Base-by-base conservation (phyloP, 2,329 filamentous ascomycete genomes). In the Escovopsis weberi region DNA sequence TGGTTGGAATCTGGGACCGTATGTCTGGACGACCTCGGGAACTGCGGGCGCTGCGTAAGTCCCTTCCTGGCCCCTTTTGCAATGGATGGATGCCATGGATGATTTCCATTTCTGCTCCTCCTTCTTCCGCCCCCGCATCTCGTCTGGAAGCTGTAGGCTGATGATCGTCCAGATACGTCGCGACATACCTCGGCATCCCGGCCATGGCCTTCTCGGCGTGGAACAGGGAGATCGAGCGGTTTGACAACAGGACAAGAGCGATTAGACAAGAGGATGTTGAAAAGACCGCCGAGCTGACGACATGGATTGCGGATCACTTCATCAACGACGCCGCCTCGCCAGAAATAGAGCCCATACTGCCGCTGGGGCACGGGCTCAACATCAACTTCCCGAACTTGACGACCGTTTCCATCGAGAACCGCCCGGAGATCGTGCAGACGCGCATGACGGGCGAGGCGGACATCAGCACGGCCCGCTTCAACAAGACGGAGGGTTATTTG, bases 1-100 rank as follows among this genome's bases (percentile, higher is more conserved):
- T 47, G 72, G 72, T 4, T 61, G 59, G 18, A 76, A 76, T 48
- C 52, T 71, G 0, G 74, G 72, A 0, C 61, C 69, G 0, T 75
- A 75, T 50, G 59, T 74, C 2, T 74, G 65, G 58, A 72, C 70
- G 0, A 49, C 72, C 2, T 67, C 66, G 0, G 70, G 72, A 2
- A 69, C 71, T 4, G 59, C 67, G 9, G 70, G 69, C 6, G 68
- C 68, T 28, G 56, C 57, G 54, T 58, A 42, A 41, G 53, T 49
- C 12, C 26, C 15, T 15, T 15, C 15, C 15, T 15, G 15, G 15
- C 15, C 15, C 15, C 15, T 15, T 15, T 15, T 15, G 15, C 15
- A 15, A 15, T 2, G 15, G 15, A 15, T 15, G 15, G 15, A 15
- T 15, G 15, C 15, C 15, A 15, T 15, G 15, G 15, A 15, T 15